Evolutionary conservation across 2,329 filamentous ascomycete genomes (phyloP).

Genomic region (Leptosphaerulina australis): DNA sequence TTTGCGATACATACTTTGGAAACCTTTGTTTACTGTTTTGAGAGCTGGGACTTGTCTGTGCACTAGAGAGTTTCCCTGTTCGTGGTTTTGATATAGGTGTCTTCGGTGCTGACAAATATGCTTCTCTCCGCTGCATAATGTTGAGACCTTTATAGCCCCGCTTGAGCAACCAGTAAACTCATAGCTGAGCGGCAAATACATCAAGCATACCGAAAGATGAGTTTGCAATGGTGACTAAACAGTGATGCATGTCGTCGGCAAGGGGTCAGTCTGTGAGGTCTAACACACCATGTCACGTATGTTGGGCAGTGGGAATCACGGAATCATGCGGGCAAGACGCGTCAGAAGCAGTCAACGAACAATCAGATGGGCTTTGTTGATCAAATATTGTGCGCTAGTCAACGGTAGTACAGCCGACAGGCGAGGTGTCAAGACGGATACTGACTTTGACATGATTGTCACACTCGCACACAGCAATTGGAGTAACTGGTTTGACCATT

Average conservation of each 20-base stretch:
- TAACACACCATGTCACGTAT: conserved; percentile 16
- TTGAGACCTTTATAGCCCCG: neutral
- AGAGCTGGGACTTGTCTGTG: no score
- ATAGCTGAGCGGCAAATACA: neutral
- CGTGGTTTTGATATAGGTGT: no score
- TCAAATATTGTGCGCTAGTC: conserved; percentile 31
- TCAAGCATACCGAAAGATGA: neutral
- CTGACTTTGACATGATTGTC: conserved; percentile 39
- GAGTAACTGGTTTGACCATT: conserved; percentile 5
- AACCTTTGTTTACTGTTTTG: no score
- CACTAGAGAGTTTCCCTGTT: no score
- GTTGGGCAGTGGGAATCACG: conserved; percentile 36
- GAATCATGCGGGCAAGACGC: conserved; percentile 39
- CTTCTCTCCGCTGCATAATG: no score
- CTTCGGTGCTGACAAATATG: no score
- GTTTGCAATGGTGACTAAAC: conserved; percentile 2
- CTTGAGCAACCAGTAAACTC: neutral
- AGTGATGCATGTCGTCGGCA: conserved; percentile 9
- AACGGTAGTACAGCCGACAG: conserved; percentile 30
- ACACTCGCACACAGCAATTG: conserved; percentile 31
- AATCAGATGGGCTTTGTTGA: conserved; percentile 25
- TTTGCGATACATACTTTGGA: no score
- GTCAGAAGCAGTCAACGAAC: conserved; percentile 28
- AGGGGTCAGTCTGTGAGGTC: conserved; percentile 11
- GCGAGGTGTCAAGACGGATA: conserved; percentile 32